Evolutionary conservation across 805 yeast species (phyloP).

Genomic region (Nakazawaea siamensis): DNA sequence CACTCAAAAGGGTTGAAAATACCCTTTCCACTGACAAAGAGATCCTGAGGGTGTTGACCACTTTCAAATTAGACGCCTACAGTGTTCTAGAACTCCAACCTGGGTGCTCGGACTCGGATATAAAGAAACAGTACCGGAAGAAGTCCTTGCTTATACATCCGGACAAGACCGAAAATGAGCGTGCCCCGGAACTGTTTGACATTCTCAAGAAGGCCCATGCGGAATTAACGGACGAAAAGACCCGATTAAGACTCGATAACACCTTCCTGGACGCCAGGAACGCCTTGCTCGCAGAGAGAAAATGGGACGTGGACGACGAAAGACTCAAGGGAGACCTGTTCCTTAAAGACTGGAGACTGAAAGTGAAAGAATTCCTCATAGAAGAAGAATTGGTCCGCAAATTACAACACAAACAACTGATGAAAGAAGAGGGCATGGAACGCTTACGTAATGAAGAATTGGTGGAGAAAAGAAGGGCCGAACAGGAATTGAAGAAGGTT

Average conservation of each 20-base stretch:
- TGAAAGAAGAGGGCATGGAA: slow-evolving; percentile 31
- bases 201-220: slow-evolving; percentile 46
- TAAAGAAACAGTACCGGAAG: slow-evolving; percentile 42
- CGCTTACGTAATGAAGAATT: slow-evolving; percentile 26
- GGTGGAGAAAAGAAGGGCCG: slow-evolving; percentile 21
- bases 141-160: slow-evolving; percentile 65
- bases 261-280: slow-evolving; percentile 36
- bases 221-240: slow-evolving; percentile 26
- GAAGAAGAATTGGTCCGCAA: slow-evolving; percentile 38
- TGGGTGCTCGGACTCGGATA: slow-evolving; percentile 28
- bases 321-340: slow-evolving; percentile 27
- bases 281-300: slow-evolving; percentile 25
- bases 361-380: slow-evolving; percentile 32
- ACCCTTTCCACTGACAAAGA: slow-evolving; percentile 35
- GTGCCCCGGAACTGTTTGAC: slow-evolving; percentile 63
- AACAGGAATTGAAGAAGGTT: slow-evolving; percentile 29
- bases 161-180: slow-evolving; percentile 45
- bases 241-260: slow-evolving; percentile 32
- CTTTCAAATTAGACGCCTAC: slow-evolving; percentile 45
- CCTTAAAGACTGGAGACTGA: slow-evolving; percentile 29
- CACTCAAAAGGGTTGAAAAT: slow-evolving; percentile 4
- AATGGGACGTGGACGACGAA: slow-evolving; percentile 29
- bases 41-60: slow-evolving; percentile 41
- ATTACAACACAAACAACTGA: slow-evolving; percentile 30
- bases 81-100: slow-evolving; percentile 41